Evolutionary conservation across 2,329 filamentous ascomycete species (phyloP).

Genomic region (Lecanosticta acicola): DNA sequence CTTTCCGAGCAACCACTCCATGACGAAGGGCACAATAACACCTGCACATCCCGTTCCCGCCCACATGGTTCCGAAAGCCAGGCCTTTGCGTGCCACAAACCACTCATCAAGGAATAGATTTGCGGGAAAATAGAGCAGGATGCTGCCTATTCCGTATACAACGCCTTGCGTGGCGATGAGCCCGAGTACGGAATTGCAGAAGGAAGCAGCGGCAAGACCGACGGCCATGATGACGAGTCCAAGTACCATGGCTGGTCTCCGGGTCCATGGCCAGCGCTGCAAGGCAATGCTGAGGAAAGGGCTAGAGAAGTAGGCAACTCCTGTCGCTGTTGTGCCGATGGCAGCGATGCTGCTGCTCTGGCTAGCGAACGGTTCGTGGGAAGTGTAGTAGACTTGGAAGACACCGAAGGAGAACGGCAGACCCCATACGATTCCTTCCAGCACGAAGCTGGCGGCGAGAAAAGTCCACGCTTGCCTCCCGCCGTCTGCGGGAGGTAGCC

Average conservation of each 20-base stretch:
- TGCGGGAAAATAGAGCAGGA: slow-evolving; percentile 46
- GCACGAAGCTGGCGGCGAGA: slow-evolving; percentile 2
- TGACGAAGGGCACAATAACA: slow-evolving; percentile 40
- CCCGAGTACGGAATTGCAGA: slow-evolving; percentile 29
- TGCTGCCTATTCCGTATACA: slow-evolving; percentile 42
- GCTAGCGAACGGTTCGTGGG: slow-evolving; percentile 14
- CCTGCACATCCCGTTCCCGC: slow-evolving; percentile 42
- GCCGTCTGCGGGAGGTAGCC: slow-evolving; percentile 8
- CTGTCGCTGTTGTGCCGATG: slow-evolving; percentile 40
- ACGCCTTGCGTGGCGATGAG: slow-evolving; percentile 40
- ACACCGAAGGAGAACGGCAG: slow-evolving; percentile 6
- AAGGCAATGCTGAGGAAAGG: slow-evolving; percentile 37
- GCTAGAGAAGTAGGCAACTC: slow-evolving; percentile 44
- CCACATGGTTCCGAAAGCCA: slow-evolving; percentile 49
- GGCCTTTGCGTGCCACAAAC: slow-evolving; percentile 48
- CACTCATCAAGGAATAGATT: slow-evolving; percentile 50
- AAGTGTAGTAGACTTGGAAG: slow-evolving; percentile 2
- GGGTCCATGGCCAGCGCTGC: slow-evolving; percentile 33
- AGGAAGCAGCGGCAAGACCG: slow-evolving; percentile 32
- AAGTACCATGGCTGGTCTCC: slow-evolving; percentile 30
- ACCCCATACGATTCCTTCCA: slow-evolving; percentile 3
- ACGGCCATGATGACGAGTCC: slow-evolving; percentile 34
- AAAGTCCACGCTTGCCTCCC: not conserved
- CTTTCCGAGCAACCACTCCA: slow-evolving; percentile 38
- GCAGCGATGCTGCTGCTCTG: slow-evolving; percentile 35